Base-by-base conservation (phyloP, 2,329 filamentous ascomycete species). In the Monosporascus ibericus region DNA sequence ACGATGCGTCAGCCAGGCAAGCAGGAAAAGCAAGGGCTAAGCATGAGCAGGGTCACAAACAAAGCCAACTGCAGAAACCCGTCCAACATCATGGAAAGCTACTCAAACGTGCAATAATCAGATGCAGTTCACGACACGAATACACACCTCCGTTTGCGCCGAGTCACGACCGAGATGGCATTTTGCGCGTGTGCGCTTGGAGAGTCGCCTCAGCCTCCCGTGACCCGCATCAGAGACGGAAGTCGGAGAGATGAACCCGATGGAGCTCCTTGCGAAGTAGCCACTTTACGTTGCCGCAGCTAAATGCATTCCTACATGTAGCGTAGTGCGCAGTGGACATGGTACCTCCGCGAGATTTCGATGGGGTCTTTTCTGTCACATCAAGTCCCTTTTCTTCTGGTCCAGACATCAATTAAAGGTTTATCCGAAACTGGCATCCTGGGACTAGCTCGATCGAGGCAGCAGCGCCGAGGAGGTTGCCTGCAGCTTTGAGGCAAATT, bases 401-500 rank as follows among this genome's bases (percentile, higher is more conserved):
- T 27, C 15, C 24, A 46, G 42, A 22, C 42, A n/a, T 46, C 42
- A n/a, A 46, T 46, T 46, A 24, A 46, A 46, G 42, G 24, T 46
- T 6, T 44, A n/a, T 46, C 42, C 42, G 42, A 46, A 46, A 46
- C 42, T 27, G 24, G 42, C 42, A 46, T 30, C 42, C 24, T 30
- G 14, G 42, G 42, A 30, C 42, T 46, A 30, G 42, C 42, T 46
- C 42, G 24, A 46, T 46, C 25, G 22, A 24, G 42, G 42, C 22
- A 46, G 42, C 24, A 30, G 14, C 22, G 42, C 42, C 25, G 42
- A 48, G 37, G 27, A 51, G 48, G 54, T 39, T 51, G 47, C 48
- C 51, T 54, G 50, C 49, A 55, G 53, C 55, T 48, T 55, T 15
- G 54, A 54, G 52, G 48, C 48, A 53, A 47, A 48, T 52, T 48